These are phyloP conservation scores for Kuraishia ogatae DNA, from an alignment of 805 yeast genomes.

Conservation along the genomic window DNA sequence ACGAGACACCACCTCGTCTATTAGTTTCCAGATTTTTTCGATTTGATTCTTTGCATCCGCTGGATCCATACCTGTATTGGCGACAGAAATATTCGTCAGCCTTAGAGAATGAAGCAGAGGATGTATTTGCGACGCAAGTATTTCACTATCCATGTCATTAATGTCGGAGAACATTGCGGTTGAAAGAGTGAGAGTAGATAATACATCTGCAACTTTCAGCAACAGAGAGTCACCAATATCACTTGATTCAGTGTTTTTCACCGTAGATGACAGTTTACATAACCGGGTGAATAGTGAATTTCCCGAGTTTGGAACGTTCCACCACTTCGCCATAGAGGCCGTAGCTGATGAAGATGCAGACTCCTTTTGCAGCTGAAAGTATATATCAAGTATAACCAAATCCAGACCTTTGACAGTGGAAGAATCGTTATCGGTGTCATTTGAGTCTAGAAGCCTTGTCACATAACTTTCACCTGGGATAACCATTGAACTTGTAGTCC, in stretches of 20 bases:
- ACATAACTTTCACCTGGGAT: constrained; percentile 10
- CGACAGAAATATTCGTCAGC: not conserved
- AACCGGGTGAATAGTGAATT: constrained; percentile 63
- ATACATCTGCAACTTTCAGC: constrained; percentile 38
- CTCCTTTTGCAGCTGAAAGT: constrained; percentile 51
- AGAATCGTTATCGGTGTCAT: constrained; percentile 7
- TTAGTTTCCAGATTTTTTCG: constrained; percentile 43
- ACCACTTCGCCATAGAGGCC: constrained; percentile 63
- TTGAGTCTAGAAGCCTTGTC: not conserved
- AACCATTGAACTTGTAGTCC: constrained; percentile 10
- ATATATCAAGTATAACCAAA: constrained; percentile 47
- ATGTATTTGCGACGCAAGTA: constrained; percentile 44
- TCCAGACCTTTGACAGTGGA: constrained; percentile 39
- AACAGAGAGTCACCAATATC: constrained; percentile 15
- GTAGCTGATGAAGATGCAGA: constrained; percentile 17
- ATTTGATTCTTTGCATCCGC: constrained; percentile 3
- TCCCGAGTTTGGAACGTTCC: constrained; percentile 42
- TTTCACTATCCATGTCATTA: constrained; percentile 13
- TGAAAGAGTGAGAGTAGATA: constrained; percentile 38
- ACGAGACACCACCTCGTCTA: constrained; percentile 74
- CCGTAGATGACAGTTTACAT: constrained; percentile 35
- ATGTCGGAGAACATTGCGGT: constrained; percentile 43
- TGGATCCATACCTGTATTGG: not conserved
- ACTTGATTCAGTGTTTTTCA: constrained; percentile 8
- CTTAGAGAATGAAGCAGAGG: constrained; percentile 44